Percentiles rank a stretch among this genome's conserved stretches.
phyloP scores from a whole-genome alignment of 257 asterid genomes.

The Gentiana macrophylla region DNA sequence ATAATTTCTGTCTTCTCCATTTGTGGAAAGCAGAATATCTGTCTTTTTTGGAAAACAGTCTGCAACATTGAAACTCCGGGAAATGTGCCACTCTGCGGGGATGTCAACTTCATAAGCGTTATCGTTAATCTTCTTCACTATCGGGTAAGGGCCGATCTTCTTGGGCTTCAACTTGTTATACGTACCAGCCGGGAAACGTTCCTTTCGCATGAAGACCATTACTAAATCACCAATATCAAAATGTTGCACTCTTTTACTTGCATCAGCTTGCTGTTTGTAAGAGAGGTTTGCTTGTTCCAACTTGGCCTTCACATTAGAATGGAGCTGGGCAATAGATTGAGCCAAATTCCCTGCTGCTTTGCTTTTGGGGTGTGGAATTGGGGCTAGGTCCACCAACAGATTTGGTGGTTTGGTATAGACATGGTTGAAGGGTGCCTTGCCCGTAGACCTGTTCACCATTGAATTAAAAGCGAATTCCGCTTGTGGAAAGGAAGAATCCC shows the following conservation, averaged over 20 bases:
- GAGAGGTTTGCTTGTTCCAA: not conserved
- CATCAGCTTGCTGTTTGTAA: not conserved
- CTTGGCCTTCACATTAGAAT: not conserved
- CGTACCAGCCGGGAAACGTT: not conserved
- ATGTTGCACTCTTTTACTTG: not conserved
- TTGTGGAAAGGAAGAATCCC: not conserved
- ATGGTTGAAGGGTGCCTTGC: not conserved
- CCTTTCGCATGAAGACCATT: not conserved
- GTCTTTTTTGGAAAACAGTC: too few relatives aligned
- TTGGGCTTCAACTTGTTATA: not conserved
- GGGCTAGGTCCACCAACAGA: too few relatives aligned
- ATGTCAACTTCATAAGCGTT: not conserved
- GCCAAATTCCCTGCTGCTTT: too few relatives aligned
- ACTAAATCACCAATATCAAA: not conserved
- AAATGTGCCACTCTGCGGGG: not conserved
- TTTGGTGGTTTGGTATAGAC: not conserved
- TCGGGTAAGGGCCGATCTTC: not conserved
- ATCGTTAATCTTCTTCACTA: not conserved
- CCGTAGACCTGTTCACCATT: not conserved
- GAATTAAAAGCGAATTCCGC: too few relatives aligned
- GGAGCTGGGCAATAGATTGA: not conserved
- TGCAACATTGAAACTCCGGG: not conserved
- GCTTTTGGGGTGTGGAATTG: too few relatives aligned
- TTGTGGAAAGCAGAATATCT: too few relatives aligned
- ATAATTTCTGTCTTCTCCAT: too few relatives aligned